Percentiles rank a stretch among this genome's conserved stretches.
phyloP scores from a whole-genome alignment of 2,329 filamentous ascomycete genomes.

The Penicillium hesseltinei region DNA sequence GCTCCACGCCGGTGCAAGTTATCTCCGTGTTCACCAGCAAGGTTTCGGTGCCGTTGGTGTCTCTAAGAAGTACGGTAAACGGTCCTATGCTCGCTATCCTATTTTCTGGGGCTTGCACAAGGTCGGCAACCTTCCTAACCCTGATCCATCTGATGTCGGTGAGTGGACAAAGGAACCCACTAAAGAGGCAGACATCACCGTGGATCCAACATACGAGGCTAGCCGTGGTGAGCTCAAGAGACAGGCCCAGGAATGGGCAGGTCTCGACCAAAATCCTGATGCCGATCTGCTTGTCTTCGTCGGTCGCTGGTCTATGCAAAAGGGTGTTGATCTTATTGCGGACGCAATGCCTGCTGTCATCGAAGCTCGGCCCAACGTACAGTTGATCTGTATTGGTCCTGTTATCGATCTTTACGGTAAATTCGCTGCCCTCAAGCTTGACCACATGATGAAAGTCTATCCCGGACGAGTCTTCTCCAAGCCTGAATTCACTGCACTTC shows the following conservation, averaged over 20 bases:
- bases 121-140: constrained; percentile 63
- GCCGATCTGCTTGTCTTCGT: constrained; percentile 68
- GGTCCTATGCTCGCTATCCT: constrained; percentile 64
- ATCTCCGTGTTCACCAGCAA: constrained; percentile 64
- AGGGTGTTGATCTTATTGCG: constrained; percentile 66
- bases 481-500: constrained; percentile 65
- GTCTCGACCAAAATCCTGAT: constrained; percentile 59
- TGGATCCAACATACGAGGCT: constrained; percentile 58
- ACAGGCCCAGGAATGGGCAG: constrained; percentile 67
- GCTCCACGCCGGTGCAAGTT: constrained; percentile 64
- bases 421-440: constrained; percentile 65
- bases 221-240: constrained; percentile 54
- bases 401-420: constrained; percentile 69
- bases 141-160: constrained; percentile 63
- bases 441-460: constrained; percentile 63
- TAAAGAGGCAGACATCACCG: constrained; percentile 48
- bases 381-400: constrained; percentile 63
- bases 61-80: constrained; percentile 67
- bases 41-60: constrained; percentile 69
- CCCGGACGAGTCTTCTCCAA: constrained; percentile 65
- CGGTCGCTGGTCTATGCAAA: constrained; percentile 67
- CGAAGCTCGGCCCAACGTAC: constrained; percentile 59
- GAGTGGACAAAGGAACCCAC: constrained; percentile 58
- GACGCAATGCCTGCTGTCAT: constrained; percentile 65
- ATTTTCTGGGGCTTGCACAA: constrained; percentile 67